phyloP scores from a whole-genome alignment of 2,329 filamentous ascomycete genomes.

The Hypoxylon sp. region DNA sequence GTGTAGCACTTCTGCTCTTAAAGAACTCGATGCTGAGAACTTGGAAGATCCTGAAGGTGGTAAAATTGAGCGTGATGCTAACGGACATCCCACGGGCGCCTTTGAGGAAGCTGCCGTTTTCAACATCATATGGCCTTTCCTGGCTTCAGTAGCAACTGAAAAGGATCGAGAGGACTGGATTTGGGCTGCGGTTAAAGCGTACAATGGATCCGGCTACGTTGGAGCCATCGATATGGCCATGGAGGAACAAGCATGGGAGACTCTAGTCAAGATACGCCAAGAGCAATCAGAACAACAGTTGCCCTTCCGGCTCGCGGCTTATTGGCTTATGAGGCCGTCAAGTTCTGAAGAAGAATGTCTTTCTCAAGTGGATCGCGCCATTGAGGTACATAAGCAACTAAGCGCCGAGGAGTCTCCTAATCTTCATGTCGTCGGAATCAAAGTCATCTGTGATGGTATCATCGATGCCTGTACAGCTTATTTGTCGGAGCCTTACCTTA shows the following conservation, averaged over 20 bases:
- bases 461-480: conserved; percentile 75
- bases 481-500: conserved; percentile 68
- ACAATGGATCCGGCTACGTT: conserved; percentile 68
- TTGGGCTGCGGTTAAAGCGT: conserved; percentile 64
- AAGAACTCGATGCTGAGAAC: conserved; percentile 64
- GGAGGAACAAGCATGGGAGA: conserved; percentile 70
- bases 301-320: conserved; percentile 66
- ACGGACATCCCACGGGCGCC: conserved; percentile 65
- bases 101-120: conserved; percentile 68
- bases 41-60: conserved; percentile 66
- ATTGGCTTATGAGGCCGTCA: conserved; percentile 70
- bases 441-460: conserved; percentile 74
- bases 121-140: conserved; percentile 69
- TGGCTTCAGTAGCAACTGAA: conserved; percentile 63
- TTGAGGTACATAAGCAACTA: conserved; percentile 58
- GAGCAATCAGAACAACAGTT: conserved; percentile 52
- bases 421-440: conserved; percentile 71
- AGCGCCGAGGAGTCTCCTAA: conserved; percentile 50
- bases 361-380: conserved; percentile 65
- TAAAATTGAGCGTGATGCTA: conserved; percentile 64
- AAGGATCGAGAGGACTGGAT: conserved; percentile 66
- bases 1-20: conserved; percentile 67
- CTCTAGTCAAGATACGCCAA: conserved; percentile 61
- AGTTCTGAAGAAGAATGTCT: conserved; percentile 60
- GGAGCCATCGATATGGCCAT: conserved; percentile 73